Evolutionary conservation across 345 rosid genomes (phyloP).

Genomic region (Acer saccharum): DNA sequence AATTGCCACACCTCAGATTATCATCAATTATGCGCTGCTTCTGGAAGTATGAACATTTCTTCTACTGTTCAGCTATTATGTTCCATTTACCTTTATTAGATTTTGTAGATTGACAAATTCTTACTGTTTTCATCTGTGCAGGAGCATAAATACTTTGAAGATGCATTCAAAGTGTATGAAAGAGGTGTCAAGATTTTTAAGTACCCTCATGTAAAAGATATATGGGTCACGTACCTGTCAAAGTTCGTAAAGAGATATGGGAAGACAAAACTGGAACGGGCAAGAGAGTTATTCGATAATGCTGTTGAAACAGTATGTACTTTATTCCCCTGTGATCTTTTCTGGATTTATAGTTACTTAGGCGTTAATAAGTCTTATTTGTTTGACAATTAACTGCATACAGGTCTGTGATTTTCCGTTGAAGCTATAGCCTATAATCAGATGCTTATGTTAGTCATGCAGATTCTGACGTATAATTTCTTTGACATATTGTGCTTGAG

Average conservation of each 20-base stretch:
- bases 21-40: conserved; percentile 80
- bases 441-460: not conserved
- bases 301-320: conserved; percentile 78
- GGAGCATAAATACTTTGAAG: conserved; percentile 94
- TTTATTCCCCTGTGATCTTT: conserved; percentile 8
- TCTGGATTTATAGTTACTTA: not conserved
- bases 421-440: conserved; percentile 1
- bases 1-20: conserved; percentile 97
- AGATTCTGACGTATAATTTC: not conserved
- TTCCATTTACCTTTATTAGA: not conserved
- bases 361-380: not conserved
- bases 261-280: conserved; percentile 85
- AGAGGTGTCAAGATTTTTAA: conserved; percentile 97
- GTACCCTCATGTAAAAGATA: conserved; percentile 95
- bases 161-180: conserved; percentile 98
- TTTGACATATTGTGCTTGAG: not conserved
- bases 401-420: conserved; percentile 2
- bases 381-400: not conserved
- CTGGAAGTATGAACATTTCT: conserved; percentile 53
- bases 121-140: conserved; percentile 30
- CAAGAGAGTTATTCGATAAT: conserved; percentile 92
- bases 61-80: not conserved
- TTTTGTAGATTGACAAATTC: conserved; percentile 4
- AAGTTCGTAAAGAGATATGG: conserved; percentile 93
- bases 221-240: conserved; percentile 90